These are phyloP conservation scores for Daldinia vernicosa DNA, from an alignment of 495 filamentous ascomycete species.

Conservation along the genomic window DNA sequence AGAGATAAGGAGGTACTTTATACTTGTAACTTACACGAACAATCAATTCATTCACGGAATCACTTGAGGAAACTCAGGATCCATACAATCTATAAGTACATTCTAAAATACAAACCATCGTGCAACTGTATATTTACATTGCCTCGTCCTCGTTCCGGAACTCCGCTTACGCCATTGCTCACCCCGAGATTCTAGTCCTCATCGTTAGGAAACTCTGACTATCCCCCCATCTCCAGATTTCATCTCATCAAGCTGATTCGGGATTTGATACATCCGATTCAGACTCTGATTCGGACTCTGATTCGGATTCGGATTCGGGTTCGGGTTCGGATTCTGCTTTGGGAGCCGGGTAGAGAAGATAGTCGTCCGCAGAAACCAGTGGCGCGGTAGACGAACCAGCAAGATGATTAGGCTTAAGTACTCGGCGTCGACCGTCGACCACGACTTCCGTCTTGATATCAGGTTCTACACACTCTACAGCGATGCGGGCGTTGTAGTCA, in stretches of 20 bases:
- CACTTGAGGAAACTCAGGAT: background rate
- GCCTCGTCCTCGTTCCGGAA: background rate
- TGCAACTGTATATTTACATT: background rate
- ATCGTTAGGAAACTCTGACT: background rate
- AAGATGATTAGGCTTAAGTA: slow-evolving; percentile 25
- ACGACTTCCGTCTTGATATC: slow-evolving; percentile 21
- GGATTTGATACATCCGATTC: no score
- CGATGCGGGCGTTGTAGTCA: slow-evolving; percentile 42
- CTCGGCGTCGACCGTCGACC: slow-evolving; percentile 28
- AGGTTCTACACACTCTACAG: slow-evolving; percentile 33
- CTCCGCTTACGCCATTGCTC: background rate
- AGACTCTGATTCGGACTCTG: no score
- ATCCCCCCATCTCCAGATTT: no score
- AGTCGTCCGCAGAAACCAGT: background rate
- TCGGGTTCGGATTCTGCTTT: no score
- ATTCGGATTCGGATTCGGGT: no score
- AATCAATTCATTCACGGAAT: background rate
- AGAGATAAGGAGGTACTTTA: no score
- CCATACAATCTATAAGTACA: background rate
- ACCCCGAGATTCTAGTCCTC: background rate
- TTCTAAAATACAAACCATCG: background rate
- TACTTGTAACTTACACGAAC: no score
- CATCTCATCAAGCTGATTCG: background rate
- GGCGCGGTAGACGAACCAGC: background rate
- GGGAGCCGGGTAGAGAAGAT: no score